Evolutionary conservation across 1,284 basidiomycete genomes (phyloP).

Genomic region (Ganoderma boninense): DNA sequence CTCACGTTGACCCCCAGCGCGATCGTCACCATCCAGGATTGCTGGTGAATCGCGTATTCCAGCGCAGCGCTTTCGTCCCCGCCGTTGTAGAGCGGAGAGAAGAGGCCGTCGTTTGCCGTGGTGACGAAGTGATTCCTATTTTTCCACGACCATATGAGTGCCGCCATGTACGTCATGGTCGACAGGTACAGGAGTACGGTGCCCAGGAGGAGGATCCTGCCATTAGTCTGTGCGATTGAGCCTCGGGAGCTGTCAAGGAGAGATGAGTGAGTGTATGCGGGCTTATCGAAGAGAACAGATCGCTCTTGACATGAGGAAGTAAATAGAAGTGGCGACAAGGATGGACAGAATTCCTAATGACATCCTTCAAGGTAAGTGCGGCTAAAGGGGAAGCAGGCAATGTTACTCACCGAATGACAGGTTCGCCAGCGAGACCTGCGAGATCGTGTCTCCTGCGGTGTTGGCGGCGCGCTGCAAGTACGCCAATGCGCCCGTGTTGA

Average conservation of each 20-base stretch:
- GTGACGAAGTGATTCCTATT: background rate
- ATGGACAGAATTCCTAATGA: too few relatives aligned
- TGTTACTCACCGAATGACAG: too few relatives aligned
- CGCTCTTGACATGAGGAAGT: too few relatives aligned
- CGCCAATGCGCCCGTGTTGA: too few relatives aligned
- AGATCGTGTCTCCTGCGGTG: too few relatives aligned
- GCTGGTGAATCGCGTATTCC: background rate
- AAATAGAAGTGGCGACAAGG: too few relatives aligned
- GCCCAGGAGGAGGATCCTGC: background rate
- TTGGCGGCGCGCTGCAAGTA: too few relatives aligned
- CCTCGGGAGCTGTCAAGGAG: background rate
- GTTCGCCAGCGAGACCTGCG: too few relatives aligned
- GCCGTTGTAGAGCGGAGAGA: background rate
- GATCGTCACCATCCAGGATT: constrained; percentile 7
- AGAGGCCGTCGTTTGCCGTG: background rate
- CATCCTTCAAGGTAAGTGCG: too few relatives aligned
- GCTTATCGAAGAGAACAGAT: too few relatives aligned
- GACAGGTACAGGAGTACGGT: background rate
- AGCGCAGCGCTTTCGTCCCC: background rate
- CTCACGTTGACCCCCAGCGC: background rate
- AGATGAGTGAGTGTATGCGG: too few relatives aligned
- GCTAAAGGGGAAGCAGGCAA: too few relatives aligned
- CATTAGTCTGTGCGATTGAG: background rate
- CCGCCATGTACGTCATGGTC: background rate
- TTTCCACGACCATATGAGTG: background rate